Base-by-base conservation (phyloP, 352 stramenopile genomes). In the Proteromonas lacertae region DNA sequence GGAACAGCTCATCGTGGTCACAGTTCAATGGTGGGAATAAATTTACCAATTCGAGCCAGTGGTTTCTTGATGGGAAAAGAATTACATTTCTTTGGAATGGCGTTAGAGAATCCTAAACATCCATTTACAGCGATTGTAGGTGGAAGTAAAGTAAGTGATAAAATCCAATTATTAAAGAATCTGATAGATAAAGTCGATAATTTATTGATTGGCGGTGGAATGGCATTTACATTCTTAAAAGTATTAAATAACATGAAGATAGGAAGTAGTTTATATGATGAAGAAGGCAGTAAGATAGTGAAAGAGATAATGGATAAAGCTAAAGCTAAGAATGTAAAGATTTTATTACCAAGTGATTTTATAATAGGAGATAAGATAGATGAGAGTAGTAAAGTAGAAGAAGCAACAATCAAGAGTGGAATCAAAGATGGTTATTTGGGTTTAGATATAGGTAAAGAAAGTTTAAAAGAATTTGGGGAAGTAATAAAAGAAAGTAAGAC, bases 51-150 rank as follows among this genome's bases (percentile, higher is more conserved):
- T 24, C 46, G 71, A 32, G 64, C 65, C 17, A 77, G 74, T 26
- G 86, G 88, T 35, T 93, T 94, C 51, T 51, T 98, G 23, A 55
- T 98, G 21, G 77, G 96, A 53, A 98, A 97, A 67, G 88, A 37
- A 13, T 26, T 37, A 13, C 13, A 37, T 28, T 37, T 28, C 16
- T 21, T 37, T 2, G 18, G 28, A 28, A 13, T 5, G 8, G 32
- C 77, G 10, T 61, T 92, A 19, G 60, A 80, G 18, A 52, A 58
- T 20, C 75, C 75, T 25, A 55, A 73, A 36, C 70, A 71, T 22
- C 79, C 79, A n/a, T 73, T 92, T 37, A 74, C 69, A 25, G 74
- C 76, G 16, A 72, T 93, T 45, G 77, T 93, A 44, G 79, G 79
- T 32, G 79, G 79, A 54, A 82, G 75, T 38, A 93, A 93, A 62